Evolutionary conservation across 208 protist genomes (phyloP).

Genomic region (Trypanosoma platydactyli): DNA sequence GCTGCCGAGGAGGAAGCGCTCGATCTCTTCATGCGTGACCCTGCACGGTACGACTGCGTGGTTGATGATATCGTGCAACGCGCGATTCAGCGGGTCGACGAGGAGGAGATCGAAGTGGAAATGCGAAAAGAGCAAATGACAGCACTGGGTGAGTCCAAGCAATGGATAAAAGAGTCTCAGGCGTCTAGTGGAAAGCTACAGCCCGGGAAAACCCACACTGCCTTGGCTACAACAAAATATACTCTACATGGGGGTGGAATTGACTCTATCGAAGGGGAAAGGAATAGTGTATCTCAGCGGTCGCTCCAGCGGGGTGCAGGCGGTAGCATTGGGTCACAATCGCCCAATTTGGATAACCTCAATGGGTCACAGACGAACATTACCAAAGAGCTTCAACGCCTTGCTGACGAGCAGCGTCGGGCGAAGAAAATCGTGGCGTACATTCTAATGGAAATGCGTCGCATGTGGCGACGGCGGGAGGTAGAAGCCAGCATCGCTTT

Average conservation of each 20-base stretch:
- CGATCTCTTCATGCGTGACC: conserved; percentile 77
- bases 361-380: neutral
- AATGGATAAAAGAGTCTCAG: neutral
- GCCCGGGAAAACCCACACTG: too few relatives aligned
- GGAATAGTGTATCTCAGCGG: too few relatives aligned
- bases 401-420: conserved; percentile 80
- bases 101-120: conserved; percentile 4
- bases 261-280: too few relatives aligned
- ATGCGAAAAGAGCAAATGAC: neutral
- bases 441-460: conserved; percentile 70
- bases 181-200: too few relatives aligned
- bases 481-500: conserved; percentile 40
- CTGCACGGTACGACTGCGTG: conserved; percentile 78
- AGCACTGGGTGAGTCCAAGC: neutral
- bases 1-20: conserved; percentile 63
- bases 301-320: too few relatives aligned
- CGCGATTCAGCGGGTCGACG: conserved; percentile 29
- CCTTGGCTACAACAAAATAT: too few relatives aligned
- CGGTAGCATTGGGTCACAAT: neutral
- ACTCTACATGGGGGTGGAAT: too few relatives aligned
- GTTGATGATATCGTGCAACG: conserved; percentile 66
- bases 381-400: conserved; percentile 44
- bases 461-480: conserved; percentile 63
- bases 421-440: conserved; percentile 69
- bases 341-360: neutral